Percentiles rank a stretch among this genome's conserved stretches.
Evolutionary conservation across 352 stramenopile species (phyloP).

Genomic region (Proteromonas lacertae): DNA sequence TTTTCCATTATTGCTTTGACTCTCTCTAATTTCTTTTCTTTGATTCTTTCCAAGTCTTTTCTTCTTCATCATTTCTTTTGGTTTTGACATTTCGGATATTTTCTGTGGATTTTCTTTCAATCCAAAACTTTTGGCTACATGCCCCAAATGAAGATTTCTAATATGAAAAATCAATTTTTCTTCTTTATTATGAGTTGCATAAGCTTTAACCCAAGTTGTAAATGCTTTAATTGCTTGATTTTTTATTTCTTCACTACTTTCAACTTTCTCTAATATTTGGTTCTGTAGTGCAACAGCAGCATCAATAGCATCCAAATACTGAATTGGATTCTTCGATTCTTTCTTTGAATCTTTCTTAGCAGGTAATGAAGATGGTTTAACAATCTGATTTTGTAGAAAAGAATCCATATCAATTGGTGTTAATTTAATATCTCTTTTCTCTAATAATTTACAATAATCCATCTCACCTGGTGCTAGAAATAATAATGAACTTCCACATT

Average conservation of each 20-base stretch:
- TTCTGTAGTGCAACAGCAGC: slow-evolving; percentile 1
- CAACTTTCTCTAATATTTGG: background rate
- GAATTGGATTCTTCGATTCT: no score
- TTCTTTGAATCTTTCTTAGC: no score
- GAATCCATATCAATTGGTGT: background rate
- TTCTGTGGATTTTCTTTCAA: slow-evolving; percentile 10
- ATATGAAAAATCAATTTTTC: slow-evolving; percentile 59
- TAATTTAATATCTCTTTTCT: background rate
- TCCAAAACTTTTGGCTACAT: slow-evolving; percentile 61
- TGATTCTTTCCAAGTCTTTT: no score
- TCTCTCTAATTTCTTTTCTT: no score
- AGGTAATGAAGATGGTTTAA: background rate
- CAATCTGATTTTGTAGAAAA: background rate
- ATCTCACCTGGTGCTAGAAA: slow-evolving; percentile 49
- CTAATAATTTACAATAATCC: background rate
- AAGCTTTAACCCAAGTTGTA: slow-evolving; percentile 55
- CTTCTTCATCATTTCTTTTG: no score
- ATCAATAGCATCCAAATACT: no score
- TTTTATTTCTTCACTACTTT: slow-evolving; percentile 18
- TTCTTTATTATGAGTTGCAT: slow-evolving; percentile 50
- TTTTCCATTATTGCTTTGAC: no score
- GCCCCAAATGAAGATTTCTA: slow-evolving; percentile 51
- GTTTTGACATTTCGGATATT: no score
- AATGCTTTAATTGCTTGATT: slow-evolving; percentile 43
- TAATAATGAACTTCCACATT: slow-evolving; percentile 54